Conservation (phyloP, 352 stramenopile genomes). For the Phytophthora constricta region DNA sequence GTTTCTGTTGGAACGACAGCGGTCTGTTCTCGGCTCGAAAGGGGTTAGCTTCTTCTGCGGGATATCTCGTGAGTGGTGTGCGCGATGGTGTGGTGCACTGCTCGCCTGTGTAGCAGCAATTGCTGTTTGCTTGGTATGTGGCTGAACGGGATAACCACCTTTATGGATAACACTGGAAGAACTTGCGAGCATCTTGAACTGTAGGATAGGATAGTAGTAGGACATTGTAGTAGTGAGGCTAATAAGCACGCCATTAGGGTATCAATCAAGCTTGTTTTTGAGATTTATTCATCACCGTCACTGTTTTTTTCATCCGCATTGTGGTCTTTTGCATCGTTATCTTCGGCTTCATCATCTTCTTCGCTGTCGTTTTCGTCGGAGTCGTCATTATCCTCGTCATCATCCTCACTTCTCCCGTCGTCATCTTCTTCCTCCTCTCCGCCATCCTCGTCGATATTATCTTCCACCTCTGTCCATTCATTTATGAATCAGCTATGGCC, state of each 20-base stretch:
- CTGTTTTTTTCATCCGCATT: constrained; percentile 34
- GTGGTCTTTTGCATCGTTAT: constrained; percentile 28
- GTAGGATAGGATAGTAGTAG: constrained; percentile 37
- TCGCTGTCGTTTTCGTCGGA: constrained; percentile 32
- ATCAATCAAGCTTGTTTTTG: constrained; percentile 13
- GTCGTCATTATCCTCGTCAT: constrained; percentile 60
- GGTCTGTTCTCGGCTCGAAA: constrained; percentile 1
- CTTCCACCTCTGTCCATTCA: constrained; percentile 36
- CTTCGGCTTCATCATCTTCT: constrained; percentile 26
- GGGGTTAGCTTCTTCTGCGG: constrained; percentile 14
- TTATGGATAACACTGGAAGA: too few relatives aligned
- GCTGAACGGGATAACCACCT: not conserved
- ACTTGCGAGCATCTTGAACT: constrained; percentile 20
- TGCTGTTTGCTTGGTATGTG: constrained; percentile 24
- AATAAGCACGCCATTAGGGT: constrained; percentile 4
- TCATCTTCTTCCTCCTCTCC: constrained; percentile 70
- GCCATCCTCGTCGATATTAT: constrained; percentile 45
- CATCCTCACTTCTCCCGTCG: constrained; percentile 45
- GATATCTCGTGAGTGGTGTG: constrained; percentile 21
- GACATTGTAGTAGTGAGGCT: too few relatives aligned
- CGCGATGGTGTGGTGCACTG: constrained; percentile 28
- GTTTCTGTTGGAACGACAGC: constrained; percentile 13
- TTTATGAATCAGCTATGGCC: not conserved
- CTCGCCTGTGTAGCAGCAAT: constrained; percentile 24
- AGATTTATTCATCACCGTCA: too few relatives aligned